These are phyloP conservation scores for Penicillium steckii DNA, from an alignment of 495 filamentous ascomycete genomes.

Conservation along the genomic window DNA sequence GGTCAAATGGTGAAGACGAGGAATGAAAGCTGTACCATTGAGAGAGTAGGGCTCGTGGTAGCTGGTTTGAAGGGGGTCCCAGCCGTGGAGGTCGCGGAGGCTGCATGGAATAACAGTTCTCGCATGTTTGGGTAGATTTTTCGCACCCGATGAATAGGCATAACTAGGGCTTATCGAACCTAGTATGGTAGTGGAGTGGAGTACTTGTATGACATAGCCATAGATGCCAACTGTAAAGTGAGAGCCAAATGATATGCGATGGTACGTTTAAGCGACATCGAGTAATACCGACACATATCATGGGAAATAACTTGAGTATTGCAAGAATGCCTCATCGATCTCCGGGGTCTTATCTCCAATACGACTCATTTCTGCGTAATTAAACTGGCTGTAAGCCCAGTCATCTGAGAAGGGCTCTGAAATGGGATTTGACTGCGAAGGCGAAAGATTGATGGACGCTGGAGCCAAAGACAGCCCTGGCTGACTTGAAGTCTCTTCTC, in stretches of 20 bases:
- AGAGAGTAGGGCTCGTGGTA: slow-evolving; percentile 28
- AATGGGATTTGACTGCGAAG: background rate
- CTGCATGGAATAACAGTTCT: slow-evolving; percentile 32
- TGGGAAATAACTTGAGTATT: slow-evolving; percentile 8
- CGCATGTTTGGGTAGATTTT: slow-evolving; percentile 27
- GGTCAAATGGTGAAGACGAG: slow-evolving; percentile 34
- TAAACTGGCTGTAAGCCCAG: slow-evolving; percentile 12
- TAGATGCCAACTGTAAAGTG: too few species aligned
- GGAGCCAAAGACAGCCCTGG: background rate
- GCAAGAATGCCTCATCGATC: slow-evolving; percentile 18
- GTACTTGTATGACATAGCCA: too few species aligned
- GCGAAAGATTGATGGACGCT: background rate
- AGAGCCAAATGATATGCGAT: too few species aligned
- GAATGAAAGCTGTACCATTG: slow-evolving; percentile 33
- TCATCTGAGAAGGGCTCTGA: background rate
- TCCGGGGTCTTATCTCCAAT: slow-evolving; percentile 22
- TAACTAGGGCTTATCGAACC: too few species aligned
- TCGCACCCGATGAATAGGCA: too few species aligned
- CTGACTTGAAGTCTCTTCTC: background rate
- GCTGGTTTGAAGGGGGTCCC: slow-evolving; percentile 29
- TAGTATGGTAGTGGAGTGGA: too few species aligned
- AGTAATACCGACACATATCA: too few species aligned
- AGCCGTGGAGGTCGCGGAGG: slow-evolving; percentile 23
- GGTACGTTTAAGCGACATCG: too few species aligned
- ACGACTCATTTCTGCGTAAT: slow-evolving; percentile 25